Percentiles rank a stretch among this genome's conserved stretches.
Evolutionary conservation across 78 protist species (phyloP).

Genomic region (Pelomyxa schiedti): DNA sequence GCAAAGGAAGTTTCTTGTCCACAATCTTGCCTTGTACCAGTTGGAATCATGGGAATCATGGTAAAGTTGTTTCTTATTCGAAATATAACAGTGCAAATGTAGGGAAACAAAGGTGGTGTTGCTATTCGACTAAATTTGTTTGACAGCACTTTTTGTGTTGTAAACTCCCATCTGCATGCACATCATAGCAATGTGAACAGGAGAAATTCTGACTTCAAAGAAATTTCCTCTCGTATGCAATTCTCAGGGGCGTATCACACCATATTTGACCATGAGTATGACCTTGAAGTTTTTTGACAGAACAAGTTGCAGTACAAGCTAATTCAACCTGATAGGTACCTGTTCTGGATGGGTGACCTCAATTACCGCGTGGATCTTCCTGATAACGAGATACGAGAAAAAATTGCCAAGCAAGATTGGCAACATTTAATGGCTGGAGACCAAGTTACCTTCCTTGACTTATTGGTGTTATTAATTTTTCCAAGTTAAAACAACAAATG

Average conservation of each 20-base stretch:
- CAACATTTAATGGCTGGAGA: slow-evolving; percentile 19
- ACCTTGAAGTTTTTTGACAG: slow-evolving; percentile 11
- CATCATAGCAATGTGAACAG: slow-evolving; percentile 57
- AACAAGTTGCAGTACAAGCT: neutral
- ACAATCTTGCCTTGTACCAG: slow-evolving; percentile 20
- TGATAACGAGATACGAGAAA: slow-evolving; percentile 27
- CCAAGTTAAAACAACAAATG: slow-evolving; percentile 23
- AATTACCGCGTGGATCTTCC: slow-evolving; percentile 68
- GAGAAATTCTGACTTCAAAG: slow-evolving; percentile 67
- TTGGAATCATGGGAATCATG: slow-evolving; percentile 71
- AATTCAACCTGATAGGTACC: neutral
- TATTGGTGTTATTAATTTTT: slow-evolving; percentile 6
- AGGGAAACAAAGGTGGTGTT: slow-evolving; percentile 88
- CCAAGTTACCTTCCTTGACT: slow-evolving; percentile 11
- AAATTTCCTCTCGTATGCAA: slow-evolving; percentile 23
- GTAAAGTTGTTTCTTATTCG: slow-evolving; percentile 40
- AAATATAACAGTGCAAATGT: slow-evolving; percentile 6
- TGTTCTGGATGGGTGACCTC: slow-evolving; percentile 86
- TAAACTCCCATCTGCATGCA: slow-evolving; percentile 87
- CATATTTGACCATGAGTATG: slow-evolving; percentile 31
- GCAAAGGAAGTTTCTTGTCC: slow-evolving; percentile 15
- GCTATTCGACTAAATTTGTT: slow-evolving; percentile 51
- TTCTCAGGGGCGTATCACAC: slow-evolving; percentile 12
- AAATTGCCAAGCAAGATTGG: slow-evolving; percentile 25
- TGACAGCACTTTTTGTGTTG: slow-evolving; percentile 50